A percentile compares a stretch with the other conserved stretches of the same genome.
These are phyloP conservation scores for Phytophthora tubulina DNA, from an alignment of 352 stramenopile genomes.

Conservation along the genomic window DNA sequence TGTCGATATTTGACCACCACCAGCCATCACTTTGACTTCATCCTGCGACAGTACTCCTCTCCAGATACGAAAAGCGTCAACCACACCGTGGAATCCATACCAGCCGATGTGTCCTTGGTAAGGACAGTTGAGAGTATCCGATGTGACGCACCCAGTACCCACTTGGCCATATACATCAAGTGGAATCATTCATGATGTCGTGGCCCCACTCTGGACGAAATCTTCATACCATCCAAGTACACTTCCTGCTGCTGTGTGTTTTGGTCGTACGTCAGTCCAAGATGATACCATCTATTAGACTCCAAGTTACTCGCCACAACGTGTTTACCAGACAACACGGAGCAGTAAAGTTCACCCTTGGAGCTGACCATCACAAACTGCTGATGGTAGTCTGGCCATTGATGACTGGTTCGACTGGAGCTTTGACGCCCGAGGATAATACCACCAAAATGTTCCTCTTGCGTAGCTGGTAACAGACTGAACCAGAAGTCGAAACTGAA, in stretches of 20 bases:
- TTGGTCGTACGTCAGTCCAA: constrained; percentile 41
- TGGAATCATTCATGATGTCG: constrained; percentile 19
- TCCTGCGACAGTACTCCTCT: constrained; percentile 19
- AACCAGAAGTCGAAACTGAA: constrained; percentile 29
- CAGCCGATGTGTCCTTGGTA: constrained; percentile 16
- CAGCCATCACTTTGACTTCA: constrained; percentile 16
- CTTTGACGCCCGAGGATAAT: constrained; percentile 18
- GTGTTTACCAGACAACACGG: constrained; percentile 24
- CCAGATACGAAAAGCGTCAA: constrained; percentile 50
- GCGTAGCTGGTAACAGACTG: constrained; percentile 7
- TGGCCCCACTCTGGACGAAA: background rate
- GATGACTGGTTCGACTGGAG: background rate
- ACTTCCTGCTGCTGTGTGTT: constrained; percentile 26
- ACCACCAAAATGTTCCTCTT: constrained; percentile 8
- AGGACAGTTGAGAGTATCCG: constrained; percentile 8
- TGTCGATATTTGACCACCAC: background rate
- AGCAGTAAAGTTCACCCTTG: constrained; percentile 38
- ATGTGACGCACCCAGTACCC: constrained; percentile 35
- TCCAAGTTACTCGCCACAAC: constrained; percentile 28
- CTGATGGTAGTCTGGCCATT: constrained; percentile 35
- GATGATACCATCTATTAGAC: constrained; percentile 45
- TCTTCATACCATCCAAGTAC: constrained; percentile 36
- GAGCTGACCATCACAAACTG: constrained; percentile 41
- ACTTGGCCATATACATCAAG: constrained; percentile 31
- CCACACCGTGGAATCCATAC: constrained; percentile 45